A percentile compares a stretch with the other conserved stretches of the same genome.
Evolutionary conservation across 1,284 basidiomycete genomes (phyloP).

Genomic region (Afroboletus lepidellus): DNA sequence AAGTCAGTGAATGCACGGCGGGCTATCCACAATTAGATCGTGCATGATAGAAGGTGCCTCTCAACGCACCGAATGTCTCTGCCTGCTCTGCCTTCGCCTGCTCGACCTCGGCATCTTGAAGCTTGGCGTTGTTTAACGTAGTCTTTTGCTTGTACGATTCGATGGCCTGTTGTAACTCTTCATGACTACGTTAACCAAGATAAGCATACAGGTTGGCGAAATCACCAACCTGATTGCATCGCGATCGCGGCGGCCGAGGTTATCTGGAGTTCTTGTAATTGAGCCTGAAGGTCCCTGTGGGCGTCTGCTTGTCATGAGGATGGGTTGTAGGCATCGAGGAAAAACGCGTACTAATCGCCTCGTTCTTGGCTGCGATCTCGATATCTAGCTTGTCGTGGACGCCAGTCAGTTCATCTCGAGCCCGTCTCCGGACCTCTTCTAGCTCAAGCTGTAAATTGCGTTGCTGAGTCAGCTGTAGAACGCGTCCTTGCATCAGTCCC

Average conservation of each 20-base stretch:
- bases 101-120: constrained; percentile 71
- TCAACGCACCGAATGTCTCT: constrained; percentile 56
- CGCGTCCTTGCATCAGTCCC: constrained; percentile 3
- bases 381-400: constrained; percentile 57
- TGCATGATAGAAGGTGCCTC: not conserved
- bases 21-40: constrained; percentile 33
- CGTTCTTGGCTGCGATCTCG: constrained; percentile 52
- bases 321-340: not conserved
- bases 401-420: constrained; percentile 59
- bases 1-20: constrained; percentile 59
- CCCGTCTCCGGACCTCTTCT: constrained; percentile 59
- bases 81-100: constrained; percentile 62
- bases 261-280: constrained; percentile 68
- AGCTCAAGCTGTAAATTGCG: constrained; percentile 63
- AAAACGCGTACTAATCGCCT: constrained; percentile 51
- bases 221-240: constrained; percentile 52
- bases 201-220: not conserved
- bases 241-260: constrained; percentile 57
- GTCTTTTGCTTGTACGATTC: constrained; percentile 68
- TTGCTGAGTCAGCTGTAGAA: constrained; percentile 60
- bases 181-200: constrained; percentile 5
- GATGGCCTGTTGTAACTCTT: constrained; percentile 63
- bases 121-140: constrained; percentile 55
- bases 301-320: constrained; percentile 40
- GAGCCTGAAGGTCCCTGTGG: constrained; percentile 59